These are phyloP conservation scores for Capsicum baccatum DNA, from an alignment of 257 asterid species.

Conservation along the genomic window DNA sequence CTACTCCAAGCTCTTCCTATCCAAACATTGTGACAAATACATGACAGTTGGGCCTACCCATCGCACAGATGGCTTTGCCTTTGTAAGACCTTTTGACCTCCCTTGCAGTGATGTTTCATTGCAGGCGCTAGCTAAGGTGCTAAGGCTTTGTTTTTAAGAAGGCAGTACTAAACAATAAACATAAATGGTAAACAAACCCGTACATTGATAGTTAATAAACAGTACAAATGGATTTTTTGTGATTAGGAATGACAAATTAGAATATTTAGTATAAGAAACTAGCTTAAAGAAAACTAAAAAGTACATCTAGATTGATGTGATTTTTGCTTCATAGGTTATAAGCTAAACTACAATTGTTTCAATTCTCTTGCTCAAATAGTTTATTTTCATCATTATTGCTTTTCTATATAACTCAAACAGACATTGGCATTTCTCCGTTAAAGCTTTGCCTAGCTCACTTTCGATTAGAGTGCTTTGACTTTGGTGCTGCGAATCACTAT, in stretches of 20 bases:
- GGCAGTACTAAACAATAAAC: neutral
- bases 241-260: neutral
- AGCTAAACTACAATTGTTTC: neutral
- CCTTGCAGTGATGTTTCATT: neutral
- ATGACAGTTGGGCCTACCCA: constrained; percentile 26
- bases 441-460: neutral
- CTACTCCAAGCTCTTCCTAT: constrained; percentile 28
- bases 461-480: neutral
- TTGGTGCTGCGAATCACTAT: neutral
- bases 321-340: neutral
- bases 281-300: constrained; percentile 1
- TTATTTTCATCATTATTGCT: neutral
- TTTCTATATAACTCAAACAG: neutral
- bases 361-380: neutral
- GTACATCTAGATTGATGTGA: neutral
- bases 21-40: constrained; percentile 24
- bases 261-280: neutral
- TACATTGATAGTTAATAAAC: neutral
- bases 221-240: neutral
- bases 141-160: neutral
- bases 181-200: neutral
- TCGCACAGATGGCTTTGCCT: constrained; percentile 30
- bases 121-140: neutral
- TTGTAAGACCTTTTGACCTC: constrained; percentile 7
- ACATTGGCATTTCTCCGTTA: neutral